These are phyloP conservation scores for Sanghuangporus baumii DNA, from an alignment of 1,284 basidiomycete species.

Conservation along the genomic window DNA sequence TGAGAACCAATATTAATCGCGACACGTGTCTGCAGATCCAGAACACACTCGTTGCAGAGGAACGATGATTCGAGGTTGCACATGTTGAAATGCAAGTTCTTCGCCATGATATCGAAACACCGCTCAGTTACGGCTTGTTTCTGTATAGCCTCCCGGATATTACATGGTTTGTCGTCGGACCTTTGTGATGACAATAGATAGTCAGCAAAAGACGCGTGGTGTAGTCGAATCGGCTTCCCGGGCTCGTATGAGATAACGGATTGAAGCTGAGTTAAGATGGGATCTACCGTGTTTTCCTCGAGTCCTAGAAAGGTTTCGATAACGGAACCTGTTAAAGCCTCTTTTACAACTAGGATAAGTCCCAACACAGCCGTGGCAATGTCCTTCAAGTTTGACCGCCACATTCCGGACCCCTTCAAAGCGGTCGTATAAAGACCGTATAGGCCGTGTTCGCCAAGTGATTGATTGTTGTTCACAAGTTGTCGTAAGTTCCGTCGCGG, in stretches of 20 bases:
- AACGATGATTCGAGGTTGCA: neutral
- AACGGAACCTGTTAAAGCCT: neutral
- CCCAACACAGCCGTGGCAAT: neutral
- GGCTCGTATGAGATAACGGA: neutral
- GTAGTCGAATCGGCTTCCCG: neutral
- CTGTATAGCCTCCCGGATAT: neutral
- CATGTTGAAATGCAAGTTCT: neutral
- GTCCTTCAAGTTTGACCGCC: neutral
- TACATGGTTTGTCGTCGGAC: neutral
- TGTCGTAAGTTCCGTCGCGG: neutral
- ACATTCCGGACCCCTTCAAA: neutral
- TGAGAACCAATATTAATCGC: neutral
- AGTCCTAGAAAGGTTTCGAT: neutral
- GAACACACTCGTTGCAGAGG: neutral
- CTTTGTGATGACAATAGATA: neutral
- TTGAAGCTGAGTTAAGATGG: neutral
- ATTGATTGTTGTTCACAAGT: neutral
- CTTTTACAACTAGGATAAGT: neutral
- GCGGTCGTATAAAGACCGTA: neutral
- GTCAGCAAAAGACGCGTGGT: neutral
- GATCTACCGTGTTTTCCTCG: neutral
- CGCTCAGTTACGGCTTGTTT: neutral
- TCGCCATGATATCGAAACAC: neutral
- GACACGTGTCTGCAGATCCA: neutral
- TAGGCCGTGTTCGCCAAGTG: neutral